Conservation (phyloP, 139 green algal genomes). For the Pseudopediastrum boryanum region DNA sequence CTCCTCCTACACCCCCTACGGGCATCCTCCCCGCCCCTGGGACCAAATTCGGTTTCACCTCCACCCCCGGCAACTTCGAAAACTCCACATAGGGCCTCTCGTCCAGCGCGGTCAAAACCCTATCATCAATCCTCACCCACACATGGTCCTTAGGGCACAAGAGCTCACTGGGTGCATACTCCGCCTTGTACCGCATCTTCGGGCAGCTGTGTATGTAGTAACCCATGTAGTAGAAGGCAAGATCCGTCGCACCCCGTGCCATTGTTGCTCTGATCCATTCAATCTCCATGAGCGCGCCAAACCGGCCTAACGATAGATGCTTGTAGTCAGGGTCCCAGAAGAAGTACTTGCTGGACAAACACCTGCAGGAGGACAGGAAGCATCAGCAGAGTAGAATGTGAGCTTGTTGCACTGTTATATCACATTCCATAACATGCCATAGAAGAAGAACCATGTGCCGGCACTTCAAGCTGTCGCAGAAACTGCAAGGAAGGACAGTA, state of each 20-base stretch:
- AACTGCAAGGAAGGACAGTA: too few relatives aligned
- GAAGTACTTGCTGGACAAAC: constrained; percentile 90
- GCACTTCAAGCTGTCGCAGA: too few relatives aligned
- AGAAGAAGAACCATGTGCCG: too few relatives aligned
- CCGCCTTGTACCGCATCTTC: constrained; percentile 94
- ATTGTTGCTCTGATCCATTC: constrained; percentile 66
- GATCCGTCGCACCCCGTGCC: constrained; percentile 21
- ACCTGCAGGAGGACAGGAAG: constrained; percentile 34
- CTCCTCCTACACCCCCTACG: not conserved
- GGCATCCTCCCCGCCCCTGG: not conserved
- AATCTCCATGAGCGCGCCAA: constrained; percentile 84
- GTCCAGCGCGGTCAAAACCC: constrained; percentile 41
- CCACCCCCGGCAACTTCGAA: constrained; percentile 23
- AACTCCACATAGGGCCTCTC: constrained; percentile 34
- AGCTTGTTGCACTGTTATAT: too few relatives aligned
- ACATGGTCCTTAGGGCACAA: constrained; percentile 77
- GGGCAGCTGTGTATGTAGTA: constrained; percentile 96
- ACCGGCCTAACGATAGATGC: constrained; percentile 76
- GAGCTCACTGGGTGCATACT: constrained; percentile 88
- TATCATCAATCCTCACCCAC: constrained; percentile 46
- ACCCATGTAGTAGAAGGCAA: constrained; percentile 94
- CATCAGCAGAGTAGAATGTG: too few relatives aligned
- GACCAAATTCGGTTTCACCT: constrained; percentile 34
- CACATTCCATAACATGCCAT: too few relatives aligned
- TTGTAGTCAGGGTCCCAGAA: constrained; percentile 91